A percentile compares a stretch with the other conserved stretches of the same genome.
Evolutionary conservation across 2,329 filamentous ascomycete genomes (phyloP).

Genomic region (Trichoderma lentiforme): DNA sequence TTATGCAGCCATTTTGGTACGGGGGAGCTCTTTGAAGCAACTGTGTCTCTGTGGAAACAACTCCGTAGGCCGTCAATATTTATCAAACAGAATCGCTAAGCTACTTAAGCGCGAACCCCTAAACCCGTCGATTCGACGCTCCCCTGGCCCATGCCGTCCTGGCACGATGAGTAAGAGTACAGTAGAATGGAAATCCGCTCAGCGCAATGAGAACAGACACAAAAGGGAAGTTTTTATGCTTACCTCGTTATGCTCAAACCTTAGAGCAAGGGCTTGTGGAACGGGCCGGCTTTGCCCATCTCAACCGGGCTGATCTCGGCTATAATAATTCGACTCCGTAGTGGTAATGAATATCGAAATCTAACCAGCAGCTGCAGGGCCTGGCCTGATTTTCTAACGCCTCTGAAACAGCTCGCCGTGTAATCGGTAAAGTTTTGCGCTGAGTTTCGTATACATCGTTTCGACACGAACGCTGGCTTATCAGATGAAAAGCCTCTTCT

Average conservation of each 20-base stretch:
- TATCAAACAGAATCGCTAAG: not conserved
- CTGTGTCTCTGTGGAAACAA: not conserved
- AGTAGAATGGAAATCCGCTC: not conserved
- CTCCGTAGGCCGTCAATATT: not conserved
- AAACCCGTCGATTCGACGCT: not conserved
- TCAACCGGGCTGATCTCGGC: constrained; percentile 14
- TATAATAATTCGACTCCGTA: constrained; percentile 8
- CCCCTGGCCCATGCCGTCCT: not conserved
- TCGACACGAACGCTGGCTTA: not conserved
- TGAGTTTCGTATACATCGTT: not conserved
- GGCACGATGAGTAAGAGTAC: not conserved
- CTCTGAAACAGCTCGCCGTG: not conserved
- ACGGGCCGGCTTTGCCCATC: constrained; percentile 11
- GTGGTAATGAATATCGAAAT: constrained; percentile 16
- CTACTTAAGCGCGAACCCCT: not conserved
- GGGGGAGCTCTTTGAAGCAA: not conserved
- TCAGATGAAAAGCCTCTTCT: not conserved
- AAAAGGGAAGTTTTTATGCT: constrained; percentile 5
- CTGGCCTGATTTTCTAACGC: not conserved
- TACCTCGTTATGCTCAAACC: constrained; percentile 1
- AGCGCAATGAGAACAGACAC: not conserved
- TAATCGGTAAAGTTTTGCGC: not conserved
- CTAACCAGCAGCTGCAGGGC: not conserved
- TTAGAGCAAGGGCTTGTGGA: constrained; percentile 10
- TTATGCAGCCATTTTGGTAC: not conserved